Evolutionary conservation across 305 asterid species (phyloP), one percentile per base, ranked within the genome.

Genomic region (Solanum hybrid): DNA sequence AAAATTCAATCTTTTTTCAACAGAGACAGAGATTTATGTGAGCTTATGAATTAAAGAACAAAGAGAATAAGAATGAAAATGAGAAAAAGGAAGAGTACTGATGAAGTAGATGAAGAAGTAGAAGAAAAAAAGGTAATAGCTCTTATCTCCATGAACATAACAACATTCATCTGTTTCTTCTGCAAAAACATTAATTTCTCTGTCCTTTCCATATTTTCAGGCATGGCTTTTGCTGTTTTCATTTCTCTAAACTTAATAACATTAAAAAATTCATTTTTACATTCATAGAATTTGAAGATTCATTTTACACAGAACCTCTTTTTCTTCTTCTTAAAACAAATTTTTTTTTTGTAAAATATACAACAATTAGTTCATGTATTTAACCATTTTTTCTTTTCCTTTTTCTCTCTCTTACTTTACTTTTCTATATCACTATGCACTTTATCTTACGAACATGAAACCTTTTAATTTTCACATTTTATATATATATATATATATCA

Each of bases 21-120:
- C 20, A 79, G 72, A 86, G 77, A 41, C 36, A 38, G 68, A 73
- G 15, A 61, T 31, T 89, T 72, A 78, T n/a, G 39, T 79, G 83
- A 61, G 75, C 32, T 88, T 14, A n/a, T 15, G 38, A 36, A 88
- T 92, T 93, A 96, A 57, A 95, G 94, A 93, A 97, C 89, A 94
- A 95, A 96, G 95, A 97, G 98, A 86, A 92, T 89, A 90, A 97
- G 96, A 92, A 96, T 94, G 95, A 93, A 96, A 90, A 96, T 96
- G 32, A 96, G 96, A 89, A 96, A 97, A 93, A 93, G 95, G 92
- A 94, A 94, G 92, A 94, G 96, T 72, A 91, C 90, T 77, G 95
- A 93, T 94, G 91, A 94, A 92, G 57, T 36, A 3, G 38, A 15
- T 4, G 83, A 33, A 33, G n/a, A 7, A 15, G 26, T 32, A 78